phyloP scores from a whole-genome alignment of 257 asterid species.

The Solanum lycopersicoides region DNA sequence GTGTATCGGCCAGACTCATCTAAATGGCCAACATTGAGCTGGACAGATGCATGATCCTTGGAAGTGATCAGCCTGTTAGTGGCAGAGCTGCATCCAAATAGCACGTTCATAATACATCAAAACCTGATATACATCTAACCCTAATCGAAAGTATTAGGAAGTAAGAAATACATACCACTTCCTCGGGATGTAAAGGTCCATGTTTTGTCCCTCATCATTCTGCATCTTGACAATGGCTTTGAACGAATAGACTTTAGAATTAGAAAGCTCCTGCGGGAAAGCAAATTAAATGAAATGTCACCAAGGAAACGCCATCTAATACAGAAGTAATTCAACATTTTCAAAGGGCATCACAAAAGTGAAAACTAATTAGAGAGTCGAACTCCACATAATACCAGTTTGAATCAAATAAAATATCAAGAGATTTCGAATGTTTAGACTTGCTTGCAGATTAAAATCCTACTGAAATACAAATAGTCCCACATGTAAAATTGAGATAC shows the following conservation, averaged over 20 bases:
- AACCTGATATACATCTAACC: neutral
- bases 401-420: neutral
- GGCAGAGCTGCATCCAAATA: slow-evolving; percentile 55
- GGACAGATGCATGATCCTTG: slow-evolving; percentile 89
- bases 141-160: neutral
- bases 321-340: neutral
- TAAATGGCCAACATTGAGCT: slow-evolving; percentile 71
- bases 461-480: neutral
- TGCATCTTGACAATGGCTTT: slow-evolving; percentile 31
- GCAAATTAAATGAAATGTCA: neutral
- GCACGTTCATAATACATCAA: neutral
- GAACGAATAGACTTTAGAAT: neutral
- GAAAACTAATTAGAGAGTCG: neutral
- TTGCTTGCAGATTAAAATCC: neutral
- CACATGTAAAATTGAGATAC: neutral
- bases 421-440: neutral
- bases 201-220: slow-evolving; percentile 65
- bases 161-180: slow-evolving; percentile 27
- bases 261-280: neutral
- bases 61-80: slow-evolving; percentile 86
- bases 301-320: too few species aligned
- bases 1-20: slow-evolving; percentile 65
- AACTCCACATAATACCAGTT: neutral
- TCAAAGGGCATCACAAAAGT: neutral
- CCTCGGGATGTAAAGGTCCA: slow-evolving; percentile 67